These are phyloP conservation scores for Wickerhamomyces sydowiorum DNA, from an alignment of 805 yeast species.

Conservation along the genomic window DNA sequence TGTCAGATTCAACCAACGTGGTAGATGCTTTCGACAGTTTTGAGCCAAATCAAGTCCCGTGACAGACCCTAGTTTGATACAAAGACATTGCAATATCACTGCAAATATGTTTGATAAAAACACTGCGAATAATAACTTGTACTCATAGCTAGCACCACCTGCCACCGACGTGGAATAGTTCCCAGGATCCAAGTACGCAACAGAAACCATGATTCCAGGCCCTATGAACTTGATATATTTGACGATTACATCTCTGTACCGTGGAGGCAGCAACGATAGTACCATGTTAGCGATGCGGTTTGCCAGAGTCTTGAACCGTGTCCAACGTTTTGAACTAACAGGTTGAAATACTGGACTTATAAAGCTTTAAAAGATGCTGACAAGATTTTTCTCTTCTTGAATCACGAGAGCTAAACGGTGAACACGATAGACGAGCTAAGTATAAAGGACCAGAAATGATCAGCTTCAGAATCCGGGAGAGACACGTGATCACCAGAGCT, in stretches of 20 bases:
- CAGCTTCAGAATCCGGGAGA: no score
- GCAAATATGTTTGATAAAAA: conserved; percentile 69
- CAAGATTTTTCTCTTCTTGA: no score
- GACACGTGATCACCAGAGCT: no score
- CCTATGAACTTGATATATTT: conserved; percentile 63
- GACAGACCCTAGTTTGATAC: conserved; percentile 72
- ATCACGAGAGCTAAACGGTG: no score
- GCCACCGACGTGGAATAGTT: conserved; percentile 79
- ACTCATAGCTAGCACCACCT: conserved; percentile 71
- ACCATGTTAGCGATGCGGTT: not conserved
- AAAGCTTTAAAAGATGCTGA: no score
- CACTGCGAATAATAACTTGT: conserved; percentile 59
- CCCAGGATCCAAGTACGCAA: conserved; percentile 83
- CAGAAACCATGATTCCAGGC: conserved; percentile 75
- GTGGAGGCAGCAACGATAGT: not conserved
- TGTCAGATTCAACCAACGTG: conserved; percentile 48
- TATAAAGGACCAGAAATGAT: no score
- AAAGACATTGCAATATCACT: conserved; percentile 61
- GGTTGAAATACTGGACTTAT: no score
- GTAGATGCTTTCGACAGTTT: conserved; percentile 64
- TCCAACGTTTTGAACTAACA: no score
- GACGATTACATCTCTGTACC: conserved; percentile 17
- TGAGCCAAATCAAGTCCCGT: conserved; percentile 78
- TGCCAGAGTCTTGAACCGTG: no score
- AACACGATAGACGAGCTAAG: no score